Percentiles rank a stretch among this genome's conserved stretches.
These are phyloP conservation scores for Globisporangium heterothallicum DNA, from an alignment of 352 stramenopile species.

Conservation along the genomic window DNA sequence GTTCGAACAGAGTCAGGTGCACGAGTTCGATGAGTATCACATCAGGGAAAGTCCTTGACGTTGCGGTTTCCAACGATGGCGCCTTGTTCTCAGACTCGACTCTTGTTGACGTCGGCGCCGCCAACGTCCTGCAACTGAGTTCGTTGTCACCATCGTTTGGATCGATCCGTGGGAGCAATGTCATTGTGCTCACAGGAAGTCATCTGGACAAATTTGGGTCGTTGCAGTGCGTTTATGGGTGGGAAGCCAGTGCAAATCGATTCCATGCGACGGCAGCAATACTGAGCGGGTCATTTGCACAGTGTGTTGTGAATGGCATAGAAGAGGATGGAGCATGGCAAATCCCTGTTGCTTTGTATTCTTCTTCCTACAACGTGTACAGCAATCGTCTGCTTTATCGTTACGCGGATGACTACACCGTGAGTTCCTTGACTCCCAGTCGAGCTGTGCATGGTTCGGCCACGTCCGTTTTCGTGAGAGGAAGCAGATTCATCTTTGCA, in stretches of 20 bases:
- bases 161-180: conserved; percentile 12
- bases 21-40: neutral
- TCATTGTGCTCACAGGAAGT: conserved; percentile 18
- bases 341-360: conserved; percentile 27
- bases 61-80: conserved; percentile 33
- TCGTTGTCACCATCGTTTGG: conserved; percentile 23
- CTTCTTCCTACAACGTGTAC: conserved; percentile 2
- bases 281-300: conserved; percentile 23
- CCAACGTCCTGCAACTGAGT: conserved; percentile 10
- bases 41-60: conserved; percentile 9
- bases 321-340: conserved; percentile 13
- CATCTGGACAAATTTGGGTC: conserved; percentile 10
- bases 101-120: conserved; percentile 1
- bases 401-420: conserved; percentile 18
- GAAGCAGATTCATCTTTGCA: conserved; percentile 21
- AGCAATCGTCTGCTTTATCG: conserved; percentile 42
- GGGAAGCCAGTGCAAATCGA: conserved; percentile 23
- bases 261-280: conserved; percentile 10
- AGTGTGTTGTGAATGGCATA: conserved; percentile 25
- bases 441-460: conserved; percentile 12
- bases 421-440: conserved; percentile 20
- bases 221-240: conserved; percentile 36
- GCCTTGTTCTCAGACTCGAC: conserved; percentile 20
- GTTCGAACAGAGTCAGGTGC: conserved; percentile 14
- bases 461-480: conserved; percentile 17